phyloP scores from a whole-genome alignment of 192 early-diverging fungal genomes.

The Coemansia sp. region DNA sequence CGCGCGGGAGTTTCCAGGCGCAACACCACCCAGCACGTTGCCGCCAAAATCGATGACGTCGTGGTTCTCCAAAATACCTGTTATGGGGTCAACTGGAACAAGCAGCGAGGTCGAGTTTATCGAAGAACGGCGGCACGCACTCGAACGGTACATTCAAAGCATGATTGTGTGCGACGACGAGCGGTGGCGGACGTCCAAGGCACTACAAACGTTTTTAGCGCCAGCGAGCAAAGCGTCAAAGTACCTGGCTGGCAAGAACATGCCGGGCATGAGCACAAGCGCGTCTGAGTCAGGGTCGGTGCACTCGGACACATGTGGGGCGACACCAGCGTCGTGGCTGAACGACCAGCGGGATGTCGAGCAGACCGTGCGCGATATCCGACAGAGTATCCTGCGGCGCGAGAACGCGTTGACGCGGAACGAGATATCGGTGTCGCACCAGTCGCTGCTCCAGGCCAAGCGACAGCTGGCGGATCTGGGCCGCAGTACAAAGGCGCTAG shows the following conservation, averaged over 20 bases:
- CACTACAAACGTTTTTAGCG: constrained; percentile 75
- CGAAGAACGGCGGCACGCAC: constrained; percentile 71
- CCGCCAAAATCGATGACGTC: constrained; percentile 76
- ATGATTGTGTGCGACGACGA: constrained; percentile 72
- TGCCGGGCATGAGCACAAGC: constrained; percentile 11
- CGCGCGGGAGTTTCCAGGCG: constrained; percentile 63
- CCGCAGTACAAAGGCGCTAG: constrained; percentile 53
- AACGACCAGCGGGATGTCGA: constrained; percentile 69
- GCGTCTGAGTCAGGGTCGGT: constrained; percentile 40
- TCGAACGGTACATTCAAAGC: constrained; percentile 77
- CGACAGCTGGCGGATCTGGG: constrained; percentile 62
- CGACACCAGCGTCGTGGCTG: constrained; percentile 78
- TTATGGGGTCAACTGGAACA: constrained; percentile 12
- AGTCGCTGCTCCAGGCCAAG: constrained; percentile 76
- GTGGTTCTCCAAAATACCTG: constrained; percentile 40
- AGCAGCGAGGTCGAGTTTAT: constrained; percentile 38
- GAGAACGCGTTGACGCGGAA: constrained; percentile 72
- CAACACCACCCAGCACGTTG: constrained; percentile 61
- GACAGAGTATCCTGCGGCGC: constrained; percentile 69
- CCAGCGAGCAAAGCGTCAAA: constrained; percentile 36
- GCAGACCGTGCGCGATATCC: constrained; percentile 65
- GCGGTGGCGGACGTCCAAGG: constrained; percentile 70
- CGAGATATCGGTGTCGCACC: constrained; percentile 76
- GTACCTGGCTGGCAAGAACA: constrained; percentile 58
- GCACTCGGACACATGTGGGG: constrained; percentile 36